A percentile compares a stretch with the other conserved stretches of the same genome.
phyloP scores from a whole-genome alignment of 2,329 filamentous ascomycete genomes.

The Chrysosporium keratinophilum region DNA sequence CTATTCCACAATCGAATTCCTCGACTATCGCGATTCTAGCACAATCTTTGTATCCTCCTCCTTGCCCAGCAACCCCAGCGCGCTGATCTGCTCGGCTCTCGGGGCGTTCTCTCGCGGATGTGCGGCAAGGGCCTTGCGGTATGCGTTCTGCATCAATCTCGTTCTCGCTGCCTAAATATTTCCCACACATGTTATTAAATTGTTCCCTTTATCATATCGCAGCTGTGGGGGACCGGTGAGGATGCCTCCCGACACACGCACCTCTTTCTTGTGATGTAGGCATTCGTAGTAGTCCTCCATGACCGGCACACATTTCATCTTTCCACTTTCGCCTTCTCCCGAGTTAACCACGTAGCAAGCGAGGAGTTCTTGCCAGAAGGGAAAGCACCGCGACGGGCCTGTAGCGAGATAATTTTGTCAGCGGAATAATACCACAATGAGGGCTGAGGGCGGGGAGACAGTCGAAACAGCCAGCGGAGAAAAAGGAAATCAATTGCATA shows the following conservation, averaged over 20 bases:
- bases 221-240: background rate
- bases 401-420: conserved; percentile 16
- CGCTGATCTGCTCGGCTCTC: conserved; percentile 76
- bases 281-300: conserved; percentile 99
- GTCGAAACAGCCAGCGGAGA: background rate
- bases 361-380: conserved; percentile 98
- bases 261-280: conserved; percentile 98
- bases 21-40: conserved; percentile 22
- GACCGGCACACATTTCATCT: conserved; percentile 73
- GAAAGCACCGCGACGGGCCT: conserved; percentile 79
- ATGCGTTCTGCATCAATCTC: conserved; percentile 68
- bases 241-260: conserved; percentile 36
- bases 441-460: background rate
- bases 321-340: conserved; percentile 64
- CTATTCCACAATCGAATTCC: conserved; percentile 19
- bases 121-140: conserved; percentile 66
- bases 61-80: conserved; percentile 71
- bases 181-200: conserved; percentile 1
- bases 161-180: conserved; percentile 60
- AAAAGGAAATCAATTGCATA: conserved; percentile 22
- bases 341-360: conserved; percentile 97
- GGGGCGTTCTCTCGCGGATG: conserved; percentile 70
- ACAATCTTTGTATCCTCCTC: conserved; percentile 65
- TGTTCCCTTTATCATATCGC: background rate
- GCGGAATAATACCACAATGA: background rate